Evolutionary conservation across 78 protist species (phyloP).

Genomic region (Dictyostelium discoideum): dicty_2.7 NC_007089.4:3853001-3853500

Average conservation of each 20-base stretch:
- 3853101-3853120: not conserved
- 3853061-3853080: not conserved
- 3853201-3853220: conserved; percentile 23
- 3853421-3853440: not conserved
- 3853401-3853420: not conserved
- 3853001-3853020: not conserved
- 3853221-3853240: conserved; percentile 35
- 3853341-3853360: conserved; percentile 54
- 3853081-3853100: not conserved
- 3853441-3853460: not conserved
- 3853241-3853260: conserved; percentile 22
- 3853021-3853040: not conserved
- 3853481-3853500: conserved; percentile 34
- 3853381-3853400: not conserved
- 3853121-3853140: not conserved
- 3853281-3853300: conserved; percentile 3
- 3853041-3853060: not conserved
- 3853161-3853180: conserved; percentile 55
- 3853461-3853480: conserved; percentile 33
- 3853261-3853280: conserved; percentile 1
- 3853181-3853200: conserved; percentile 31
- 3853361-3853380: conserved; percentile 49
- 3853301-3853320: conserved; percentile 43
- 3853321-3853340: conserved; percentile 38
- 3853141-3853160: conserved; percentile 43